Conservation (phyloP, 305 asterid genomes). For the Rubia balearica region DNA sequence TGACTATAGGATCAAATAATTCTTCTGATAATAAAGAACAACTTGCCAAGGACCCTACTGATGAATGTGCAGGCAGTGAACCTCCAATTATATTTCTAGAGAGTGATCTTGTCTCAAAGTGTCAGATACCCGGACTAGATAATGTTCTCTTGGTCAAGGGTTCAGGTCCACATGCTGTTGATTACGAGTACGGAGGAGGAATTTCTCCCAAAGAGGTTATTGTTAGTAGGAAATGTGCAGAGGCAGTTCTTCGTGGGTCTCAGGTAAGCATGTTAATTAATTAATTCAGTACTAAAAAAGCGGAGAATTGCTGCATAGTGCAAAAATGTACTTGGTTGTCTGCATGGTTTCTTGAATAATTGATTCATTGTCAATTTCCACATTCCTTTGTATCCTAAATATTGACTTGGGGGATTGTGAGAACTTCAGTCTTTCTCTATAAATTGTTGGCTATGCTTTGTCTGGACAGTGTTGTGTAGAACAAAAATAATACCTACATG, state of each 20-base stretch:
- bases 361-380: neutral
- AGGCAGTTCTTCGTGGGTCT: slow-evolving; percentile 99
- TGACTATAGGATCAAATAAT: slow-evolving; percentile 21
- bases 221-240: slow-evolving; percentile 98
- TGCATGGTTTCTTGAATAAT: neutral
- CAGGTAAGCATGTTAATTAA: slow-evolving; percentile 43
- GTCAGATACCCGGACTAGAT: slow-evolving; percentile 57
- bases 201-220: slow-evolving; percentile 78
- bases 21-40: slow-evolving; percentile 16
- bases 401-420: neutral
- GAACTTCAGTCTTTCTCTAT: neutral
- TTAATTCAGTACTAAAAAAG: neutral
- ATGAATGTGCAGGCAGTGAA: slow-evolving; percentile 17
- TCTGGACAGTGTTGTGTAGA: neutral
- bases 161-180: slow-evolving; percentile 80
- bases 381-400: neutral
- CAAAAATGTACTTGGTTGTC: neutral
- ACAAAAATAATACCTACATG: neutral
- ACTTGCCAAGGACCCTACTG: slow-evolving; percentile 20
- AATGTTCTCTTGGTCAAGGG: slow-evolving; percentile 72
- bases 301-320: neutral
- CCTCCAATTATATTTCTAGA: slow-evolving; percentile 13
- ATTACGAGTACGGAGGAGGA: slow-evolving; percentile 48
- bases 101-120: slow-evolving; percentile 43
- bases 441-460: neutral